Conservation (phyloP, 164 flowering plant species). For the Saururus chinensis region DNA sequence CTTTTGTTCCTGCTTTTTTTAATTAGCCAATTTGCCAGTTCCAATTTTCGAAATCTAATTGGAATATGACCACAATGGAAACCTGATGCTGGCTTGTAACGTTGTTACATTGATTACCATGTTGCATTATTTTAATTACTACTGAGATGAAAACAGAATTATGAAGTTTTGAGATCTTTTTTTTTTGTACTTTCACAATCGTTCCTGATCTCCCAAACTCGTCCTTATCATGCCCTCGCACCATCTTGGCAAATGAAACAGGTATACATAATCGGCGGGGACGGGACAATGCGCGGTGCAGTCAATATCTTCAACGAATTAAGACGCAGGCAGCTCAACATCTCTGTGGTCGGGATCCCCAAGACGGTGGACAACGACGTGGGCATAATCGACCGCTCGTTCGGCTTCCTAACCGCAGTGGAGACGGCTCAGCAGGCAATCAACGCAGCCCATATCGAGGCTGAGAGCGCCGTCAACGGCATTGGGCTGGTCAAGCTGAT, state of each 20-base stretch:
- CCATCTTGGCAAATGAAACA: constrained; percentile 8
- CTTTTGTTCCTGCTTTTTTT: too few relatives aligned
- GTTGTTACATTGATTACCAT: too few relatives aligned
- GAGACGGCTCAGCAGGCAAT: constrained; percentile 83
- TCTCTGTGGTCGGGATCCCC: constrained; percentile 56
- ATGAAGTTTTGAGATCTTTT: too few relatives aligned
- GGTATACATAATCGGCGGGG: constrained; percentile 84
- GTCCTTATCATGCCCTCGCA: too few relatives aligned
- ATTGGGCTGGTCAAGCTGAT: constrained; percentile 81
- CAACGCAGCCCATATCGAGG: constrained; percentile 67
- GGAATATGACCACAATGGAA: too few relatives aligned
- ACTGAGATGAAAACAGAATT: too few relatives aligned
- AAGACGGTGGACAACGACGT: constrained; percentile 87
- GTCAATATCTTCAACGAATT: constrained; percentile 63
- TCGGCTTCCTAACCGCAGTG: constrained; percentile 85
- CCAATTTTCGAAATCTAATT: too few relatives aligned
- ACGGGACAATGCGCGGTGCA: constrained; percentile 82
- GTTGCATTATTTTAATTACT: too few relatives aligned
- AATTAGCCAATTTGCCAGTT: too few relatives aligned
- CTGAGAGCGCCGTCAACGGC: constrained; percentile 82
- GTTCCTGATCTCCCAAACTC: too few relatives aligned
- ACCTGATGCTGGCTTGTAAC: too few relatives aligned
- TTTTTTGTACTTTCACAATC: too few relatives aligned
- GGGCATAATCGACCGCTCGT: constrained; percentile 75
- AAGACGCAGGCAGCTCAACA: constrained; percentile 32